Conservation (phyloP, 2,329 filamentous ascomycete species). For the Ambrosiella xylebori region DNA sequence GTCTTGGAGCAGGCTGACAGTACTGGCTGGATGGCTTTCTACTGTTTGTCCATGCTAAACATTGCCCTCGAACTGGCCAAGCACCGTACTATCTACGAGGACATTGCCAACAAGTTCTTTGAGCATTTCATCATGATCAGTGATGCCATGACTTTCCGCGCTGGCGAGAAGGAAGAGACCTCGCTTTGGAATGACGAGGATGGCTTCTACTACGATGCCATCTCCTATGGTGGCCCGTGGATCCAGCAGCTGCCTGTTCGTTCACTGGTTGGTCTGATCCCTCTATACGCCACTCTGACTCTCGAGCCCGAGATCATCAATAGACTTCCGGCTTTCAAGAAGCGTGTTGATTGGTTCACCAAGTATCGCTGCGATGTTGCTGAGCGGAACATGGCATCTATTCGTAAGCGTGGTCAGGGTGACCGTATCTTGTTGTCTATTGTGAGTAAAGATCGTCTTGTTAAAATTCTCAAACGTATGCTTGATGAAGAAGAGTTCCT, state of each 20-base stretch:
- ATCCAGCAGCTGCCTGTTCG: constrained; percentile 82
- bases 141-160: constrained; percentile 84
- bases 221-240: constrained; percentile 88
- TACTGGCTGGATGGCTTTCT: constrained; percentile 98
- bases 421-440: constrained; percentile 75
- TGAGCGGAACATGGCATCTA: constrained; percentile 86
- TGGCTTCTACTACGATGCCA: constrained; percentile 96
- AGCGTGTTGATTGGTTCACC: constrained; percentile 85
- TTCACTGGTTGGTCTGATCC: constrained; percentile 84
- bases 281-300: constrained; percentile 79
- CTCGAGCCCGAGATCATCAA: constrained; percentile 88
- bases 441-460: constrained; percentile 81
- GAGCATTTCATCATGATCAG: constrained; percentile 97
- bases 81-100: constrained; percentile 86
- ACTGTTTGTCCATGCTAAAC: constrained; percentile 91
- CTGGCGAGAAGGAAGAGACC: constrained; percentile 51
- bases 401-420: constrained; percentile 77
- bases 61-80: constrained; percentile 91
- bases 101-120: constrained; percentile 95
- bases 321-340: constrained; percentile 82
- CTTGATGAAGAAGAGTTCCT: constrained; percentile 88
- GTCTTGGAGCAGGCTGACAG: constrained; percentile 92
- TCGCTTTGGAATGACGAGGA: constrained; percentile 94
- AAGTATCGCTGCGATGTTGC: constrained; percentile 73
- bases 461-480: constrained; percentile 81